Evolutionary conservation across 345 rosid species (phyloP).

Genomic region (Dovyalis caffra): DNA sequence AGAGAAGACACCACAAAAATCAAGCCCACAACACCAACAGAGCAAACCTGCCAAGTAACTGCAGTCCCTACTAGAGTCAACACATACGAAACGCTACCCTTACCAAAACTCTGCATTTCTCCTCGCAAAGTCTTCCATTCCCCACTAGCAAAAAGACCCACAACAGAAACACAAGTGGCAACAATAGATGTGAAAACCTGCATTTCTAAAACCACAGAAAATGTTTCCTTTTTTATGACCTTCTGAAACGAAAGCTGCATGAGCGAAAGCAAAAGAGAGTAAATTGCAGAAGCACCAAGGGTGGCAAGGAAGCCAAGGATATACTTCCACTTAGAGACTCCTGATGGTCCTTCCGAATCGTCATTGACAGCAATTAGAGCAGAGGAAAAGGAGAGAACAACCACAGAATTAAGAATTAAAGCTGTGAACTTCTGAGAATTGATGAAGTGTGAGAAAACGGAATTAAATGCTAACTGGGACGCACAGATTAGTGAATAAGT

Average conservation of each 20-base stretch:
- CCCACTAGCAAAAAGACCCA: constrained; percentile 60
- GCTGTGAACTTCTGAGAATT: constrained; percentile 73
- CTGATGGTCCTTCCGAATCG: constrained; percentile 51
- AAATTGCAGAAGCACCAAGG: constrained; percentile 63
- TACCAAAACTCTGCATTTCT: constrained; percentile 47
- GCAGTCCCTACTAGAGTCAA: constrained; percentile 56
- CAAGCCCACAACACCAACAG: constrained; percentile 73
- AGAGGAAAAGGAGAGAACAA: constrained; percentile 69
- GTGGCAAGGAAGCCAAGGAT: constrained; percentile 56
- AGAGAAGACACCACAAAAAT: constrained; percentile 64
- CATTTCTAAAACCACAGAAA: constrained; percentile 56
- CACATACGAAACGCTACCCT: constrained; percentile 51
- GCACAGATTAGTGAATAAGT: constrained; percentile 80
- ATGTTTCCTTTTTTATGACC: constrained; percentile 51
- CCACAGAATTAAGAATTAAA: constrained; percentile 54
- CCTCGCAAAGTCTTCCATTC: constrained; percentile 63
- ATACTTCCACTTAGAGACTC: constrained; percentile 55
- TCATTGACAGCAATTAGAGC: constrained; percentile 61
- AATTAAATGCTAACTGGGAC: constrained; percentile 73
- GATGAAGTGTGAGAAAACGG: constrained; percentile 67
- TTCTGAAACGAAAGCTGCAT: constrained; percentile 76
- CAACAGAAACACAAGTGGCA: constrained; percentile 37
- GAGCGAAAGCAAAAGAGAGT: constrained; percentile 78
- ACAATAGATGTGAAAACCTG: constrained; percentile 54
- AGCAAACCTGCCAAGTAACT: constrained; percentile 61